These are phyloP conservation scores for Ogataea henricii DNA, from an alignment of 805 yeast genomes.

Conservation along the genomic window DNA sequence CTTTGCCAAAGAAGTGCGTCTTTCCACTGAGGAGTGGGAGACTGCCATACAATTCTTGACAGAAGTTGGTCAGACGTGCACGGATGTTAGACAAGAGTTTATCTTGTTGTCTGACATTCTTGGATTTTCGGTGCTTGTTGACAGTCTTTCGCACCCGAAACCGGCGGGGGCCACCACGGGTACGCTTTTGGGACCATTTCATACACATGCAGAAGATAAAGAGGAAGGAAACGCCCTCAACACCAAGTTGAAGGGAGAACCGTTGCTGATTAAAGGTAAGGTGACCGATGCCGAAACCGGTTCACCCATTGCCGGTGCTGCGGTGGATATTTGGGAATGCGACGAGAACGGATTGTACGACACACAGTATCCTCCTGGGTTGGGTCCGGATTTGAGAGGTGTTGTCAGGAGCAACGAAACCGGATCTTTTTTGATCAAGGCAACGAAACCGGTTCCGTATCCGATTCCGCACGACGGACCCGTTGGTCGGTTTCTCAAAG, in stretches of 20 bases:
- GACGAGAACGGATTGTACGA: constrained; percentile 15
- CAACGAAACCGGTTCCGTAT: constrained; percentile 15
- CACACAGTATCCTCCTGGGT: constrained; percentile 10
- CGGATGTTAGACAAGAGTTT: constrained; percentile 14
- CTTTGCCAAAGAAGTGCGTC: constrained; percentile 11
- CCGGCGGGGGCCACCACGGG: constrained; percentile 11
- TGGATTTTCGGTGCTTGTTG: constrained; percentile 13
- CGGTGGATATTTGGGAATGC: constrained; percentile 13
- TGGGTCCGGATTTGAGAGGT: constrained; percentile 13
- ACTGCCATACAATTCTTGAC: constrained; percentile 9
- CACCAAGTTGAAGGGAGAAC: constrained; percentile 8
- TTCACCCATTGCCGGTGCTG: constrained; percentile 7
- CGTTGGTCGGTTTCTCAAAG: constrained; percentile 9
- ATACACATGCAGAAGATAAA: constrained; percentile 10
- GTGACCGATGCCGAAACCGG: constrained; percentile 7
- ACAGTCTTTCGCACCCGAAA: constrained; percentile 13
- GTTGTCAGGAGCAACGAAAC: constrained; percentile 4
- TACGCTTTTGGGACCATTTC: constrained; percentile 13
- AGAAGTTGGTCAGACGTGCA: constrained; percentile 13
- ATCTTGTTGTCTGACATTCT: constrained; percentile 10
- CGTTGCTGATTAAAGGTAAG: constrained; percentile 8
- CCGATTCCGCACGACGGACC: constrained; percentile 16
- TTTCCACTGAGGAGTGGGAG: constrained; percentile 15
- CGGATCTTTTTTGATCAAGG: constrained; percentile 8
- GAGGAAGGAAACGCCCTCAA: constrained; percentile 7